These are phyloP conservation scores for Euphrasia confusa DNA, from an alignment of 257 asterid genomes.

Conservation along the genomic window DNA sequence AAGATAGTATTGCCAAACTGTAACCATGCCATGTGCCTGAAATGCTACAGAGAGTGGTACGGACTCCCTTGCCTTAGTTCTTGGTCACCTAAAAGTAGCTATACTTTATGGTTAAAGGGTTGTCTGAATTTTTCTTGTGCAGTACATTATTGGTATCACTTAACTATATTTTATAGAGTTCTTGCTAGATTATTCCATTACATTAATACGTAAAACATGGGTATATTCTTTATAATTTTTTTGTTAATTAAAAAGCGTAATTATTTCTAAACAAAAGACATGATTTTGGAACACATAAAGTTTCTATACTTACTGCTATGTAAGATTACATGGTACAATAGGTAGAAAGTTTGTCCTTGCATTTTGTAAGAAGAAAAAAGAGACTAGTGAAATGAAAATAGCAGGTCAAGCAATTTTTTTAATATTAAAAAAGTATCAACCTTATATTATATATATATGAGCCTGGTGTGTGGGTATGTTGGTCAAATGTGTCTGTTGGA, in stretches of 20 bases:
- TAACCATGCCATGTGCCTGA: constrained; percentile 79
- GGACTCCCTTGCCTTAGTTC: constrained; percentile 4
- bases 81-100: background rate
- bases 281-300: background rate
- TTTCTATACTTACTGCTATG: background rate
- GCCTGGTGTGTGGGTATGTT: background rate
- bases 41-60: constrained; percentile 96
- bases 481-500: background rate
- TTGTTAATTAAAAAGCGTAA: too few relatives aligned
- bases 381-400: background rate
- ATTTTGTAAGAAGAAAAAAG: background rate
- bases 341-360: constrained; percentile 1
- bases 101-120: background rate
- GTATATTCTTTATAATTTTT: background rate
- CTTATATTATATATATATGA: background rate
- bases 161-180: background rate
- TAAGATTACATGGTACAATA: background rate
- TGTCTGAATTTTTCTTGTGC: background rate
- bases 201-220: background rate
- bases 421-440: background rate
- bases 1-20: constrained; percentile 89
- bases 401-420: background rate
- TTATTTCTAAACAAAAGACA: too few relatives aligned
- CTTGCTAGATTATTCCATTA: background rate
- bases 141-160: constrained; percentile 6